Conservation (phyloP, 768 basidiomycete species). For the Trametes coccinea region DNA sequence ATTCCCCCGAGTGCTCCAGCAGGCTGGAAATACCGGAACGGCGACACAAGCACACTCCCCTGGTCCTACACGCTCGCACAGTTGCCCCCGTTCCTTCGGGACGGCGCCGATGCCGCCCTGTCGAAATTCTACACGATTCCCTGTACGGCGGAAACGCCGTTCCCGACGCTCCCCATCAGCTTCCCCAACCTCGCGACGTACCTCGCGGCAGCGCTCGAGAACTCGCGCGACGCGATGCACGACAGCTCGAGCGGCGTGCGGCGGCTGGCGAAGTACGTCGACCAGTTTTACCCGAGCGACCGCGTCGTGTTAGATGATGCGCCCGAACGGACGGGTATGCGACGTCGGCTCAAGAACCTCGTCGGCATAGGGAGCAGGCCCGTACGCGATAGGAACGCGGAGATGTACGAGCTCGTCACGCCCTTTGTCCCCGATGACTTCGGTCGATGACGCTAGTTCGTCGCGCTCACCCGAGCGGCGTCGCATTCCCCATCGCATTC, state of each 20-base stretch:
- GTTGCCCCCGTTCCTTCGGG: slow-evolving; percentile 61
- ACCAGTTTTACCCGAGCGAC: slow-evolving; percentile 62
- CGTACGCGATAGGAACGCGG: slow-evolving; percentile 64
- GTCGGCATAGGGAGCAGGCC: slow-evolving; percentile 52
- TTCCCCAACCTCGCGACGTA: slow-evolving; percentile 79
- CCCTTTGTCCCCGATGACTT: slow-evolving; percentile 79
- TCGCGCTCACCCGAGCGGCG: no score
- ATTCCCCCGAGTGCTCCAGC: slow-evolving; percentile 47
- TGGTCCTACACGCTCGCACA: slow-evolving; percentile 68
- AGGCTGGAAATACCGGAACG: slow-evolving; percentile 50
- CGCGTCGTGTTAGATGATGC: slow-evolving; percentile 35
- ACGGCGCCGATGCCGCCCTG: slow-evolving; percentile 59
- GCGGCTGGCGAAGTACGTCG: slow-evolving; percentile 70
- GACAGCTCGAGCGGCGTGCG: slow-evolving; percentile 64
- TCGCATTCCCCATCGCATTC: no score
- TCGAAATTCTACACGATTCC: slow-evolving; percentile 77
- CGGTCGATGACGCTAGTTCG: slow-evolving; percentile 42
- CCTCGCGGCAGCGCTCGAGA: slow-evolving; percentile 67
- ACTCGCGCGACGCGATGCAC: slow-evolving; percentile 58
- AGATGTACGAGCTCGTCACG: slow-evolving; percentile 80
- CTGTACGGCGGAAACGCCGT: slow-evolving; percentile 54
- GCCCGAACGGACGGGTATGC: slow-evolving; percentile 43
- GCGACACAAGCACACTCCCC: slow-evolving; percentile 66
- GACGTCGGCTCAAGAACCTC: slow-evolving; percentile 60
- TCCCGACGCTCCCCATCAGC: slow-evolving; percentile 69